Evolutionary conservation across 768 basidiomycete species (phyloP).

Genomic region (Imleria badia): DNA sequence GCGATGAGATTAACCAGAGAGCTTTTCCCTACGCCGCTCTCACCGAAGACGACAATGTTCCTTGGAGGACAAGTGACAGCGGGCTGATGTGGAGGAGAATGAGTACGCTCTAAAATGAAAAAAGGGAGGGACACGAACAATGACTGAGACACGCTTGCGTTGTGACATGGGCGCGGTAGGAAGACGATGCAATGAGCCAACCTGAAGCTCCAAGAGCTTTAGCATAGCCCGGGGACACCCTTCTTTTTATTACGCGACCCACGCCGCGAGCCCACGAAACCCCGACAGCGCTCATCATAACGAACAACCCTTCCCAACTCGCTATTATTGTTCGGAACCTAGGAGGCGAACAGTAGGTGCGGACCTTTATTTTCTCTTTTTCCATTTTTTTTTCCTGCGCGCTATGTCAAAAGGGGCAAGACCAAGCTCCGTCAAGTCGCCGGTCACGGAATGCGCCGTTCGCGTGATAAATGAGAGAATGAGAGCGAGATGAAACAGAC

Average conservation of each 20-base stretch:
- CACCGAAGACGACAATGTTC: constrained; percentile 30
- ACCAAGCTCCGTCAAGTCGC: neutral
- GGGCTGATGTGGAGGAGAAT: constrained; percentile 6
- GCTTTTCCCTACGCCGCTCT: constrained; percentile 39
- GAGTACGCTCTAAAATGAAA: constrained; percentile 5
- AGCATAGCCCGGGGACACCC: neutral
- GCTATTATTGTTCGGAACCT: constrained; percentile 11
- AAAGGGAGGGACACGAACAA: constrained; percentile 14
- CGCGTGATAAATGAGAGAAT: neutral
- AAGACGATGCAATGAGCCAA: constrained; percentile 12
- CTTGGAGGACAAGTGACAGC: constrained; percentile 8
- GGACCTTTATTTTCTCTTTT: neutral
- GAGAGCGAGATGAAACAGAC: constrained; percentile 20
- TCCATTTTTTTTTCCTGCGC: neutral
- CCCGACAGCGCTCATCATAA: constrained; percentile 21
- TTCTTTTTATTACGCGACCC: constrained; percentile 21
- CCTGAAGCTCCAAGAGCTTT: constrained; percentile 5
- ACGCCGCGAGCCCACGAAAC: constrained; percentile 16
- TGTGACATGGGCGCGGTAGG: constrained; percentile 23
- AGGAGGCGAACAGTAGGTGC: neutral
- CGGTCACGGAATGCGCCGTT: constrained; percentile 16
- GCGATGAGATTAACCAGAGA: constrained; percentile 44
- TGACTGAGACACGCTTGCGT: constrained; percentile 14
- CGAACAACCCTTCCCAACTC: neutral
- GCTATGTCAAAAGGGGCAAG: constrained; percentile 8